Evolutionary conservation across 371 early-diverging fungal genomes (phyloP), one percentile per base, ranked within the genome.

Genomic region (Nematocida major): DNA sequence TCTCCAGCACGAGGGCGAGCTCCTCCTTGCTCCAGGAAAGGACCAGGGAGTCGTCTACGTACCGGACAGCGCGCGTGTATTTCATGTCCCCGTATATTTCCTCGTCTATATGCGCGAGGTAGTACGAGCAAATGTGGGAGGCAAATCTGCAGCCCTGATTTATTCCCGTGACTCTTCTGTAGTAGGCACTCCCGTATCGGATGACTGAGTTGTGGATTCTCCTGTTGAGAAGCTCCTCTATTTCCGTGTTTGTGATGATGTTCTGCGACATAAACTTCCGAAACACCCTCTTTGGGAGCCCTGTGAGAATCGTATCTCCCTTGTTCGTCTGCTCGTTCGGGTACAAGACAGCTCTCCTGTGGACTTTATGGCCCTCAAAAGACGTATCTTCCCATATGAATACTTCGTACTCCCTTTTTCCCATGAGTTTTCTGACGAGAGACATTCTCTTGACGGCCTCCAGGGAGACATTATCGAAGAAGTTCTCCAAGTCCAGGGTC

Each of bases 11-110:
- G 3, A 4, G 30, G 13, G 36, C 24, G 5, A 73, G 3, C 45
- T 73, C 76, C 20, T 63, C 36, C 15, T 51, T 20, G 20, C n/a
- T n/a, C 76, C 76, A 62, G 26, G 63, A 62, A 7, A 73, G 50
- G 3, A 73, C 11, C 18, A 73, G 3, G 3, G 40, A 38, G 36
- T 73, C 76, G 53, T 73, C 76, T 9, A 73, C 49, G 54, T 73
- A 73, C 32, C 65, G 7, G 38, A 50, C 36, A 9, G 34, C 40
- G 11, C n/a, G 0, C 26, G 76, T 73, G 3, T 63, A 4, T 3
- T 50, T 11, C 20, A 61, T 53, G 39, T 49, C 63, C n/a, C 18
- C 36, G 20, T 9, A 40, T 7, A 73, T 3, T 15, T 20, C 9
- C 15, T 13, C 9, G 26, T 73, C 76, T 38, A 49, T 47, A 11